Percentiles rank a stretch among this genome's conserved stretches.
These are phyloP conservation scores for Microcos paniculata DNA, from an alignment of 345 rosid genomes.

Conservation along the genomic window DNA sequence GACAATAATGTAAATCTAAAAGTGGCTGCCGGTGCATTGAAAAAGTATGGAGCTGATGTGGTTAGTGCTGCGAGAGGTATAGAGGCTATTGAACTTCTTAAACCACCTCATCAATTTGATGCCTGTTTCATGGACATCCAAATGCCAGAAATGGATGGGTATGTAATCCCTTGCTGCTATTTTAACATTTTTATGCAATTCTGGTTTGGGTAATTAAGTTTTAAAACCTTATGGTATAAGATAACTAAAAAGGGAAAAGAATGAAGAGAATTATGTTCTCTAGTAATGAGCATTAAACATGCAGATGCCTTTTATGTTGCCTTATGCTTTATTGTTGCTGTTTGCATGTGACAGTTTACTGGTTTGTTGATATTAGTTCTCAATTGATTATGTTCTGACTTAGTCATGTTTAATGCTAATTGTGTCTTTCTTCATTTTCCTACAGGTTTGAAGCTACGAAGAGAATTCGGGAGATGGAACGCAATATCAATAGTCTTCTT, in stretches of 20 bases:
- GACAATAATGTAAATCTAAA: slow-evolving; percentile 84
- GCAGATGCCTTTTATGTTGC: neutral
- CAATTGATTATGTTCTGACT: slow-evolving; percentile 7
- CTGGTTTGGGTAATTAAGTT: slow-evolving; percentile 5
- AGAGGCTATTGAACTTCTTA: slow-evolving; percentile 58
- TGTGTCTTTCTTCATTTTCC: neutral
- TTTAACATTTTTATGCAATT: neutral
- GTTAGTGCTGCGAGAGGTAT: slow-evolving; percentile 66
- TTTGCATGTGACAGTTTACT: neutral
- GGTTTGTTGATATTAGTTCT: neutral
- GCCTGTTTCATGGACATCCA: slow-evolving; percentile 99
- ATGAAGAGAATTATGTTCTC: neutral
- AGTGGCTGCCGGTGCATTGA: slow-evolving; percentile 93
- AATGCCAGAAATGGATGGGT: slow-evolving; percentile 99
- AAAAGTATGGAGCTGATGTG: slow-evolving; percentile 91
- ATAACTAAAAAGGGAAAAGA: neutral
- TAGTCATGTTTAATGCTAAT: neutral
- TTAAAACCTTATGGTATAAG: neutral
- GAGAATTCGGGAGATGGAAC: slow-evolving; percentile 66
- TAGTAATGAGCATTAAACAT: neutral
- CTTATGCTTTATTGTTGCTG: neutral
- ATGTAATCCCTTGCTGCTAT: slow-evolving; percentile 23
- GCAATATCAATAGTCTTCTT: slow-evolving; percentile 30
- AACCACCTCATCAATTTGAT: slow-evolving; percentile 78
- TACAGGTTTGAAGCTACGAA: slow-evolving; percentile 77